Conservation (phyloP, 176 grass and related monocot species). For the Musa acuminata region DNA sequence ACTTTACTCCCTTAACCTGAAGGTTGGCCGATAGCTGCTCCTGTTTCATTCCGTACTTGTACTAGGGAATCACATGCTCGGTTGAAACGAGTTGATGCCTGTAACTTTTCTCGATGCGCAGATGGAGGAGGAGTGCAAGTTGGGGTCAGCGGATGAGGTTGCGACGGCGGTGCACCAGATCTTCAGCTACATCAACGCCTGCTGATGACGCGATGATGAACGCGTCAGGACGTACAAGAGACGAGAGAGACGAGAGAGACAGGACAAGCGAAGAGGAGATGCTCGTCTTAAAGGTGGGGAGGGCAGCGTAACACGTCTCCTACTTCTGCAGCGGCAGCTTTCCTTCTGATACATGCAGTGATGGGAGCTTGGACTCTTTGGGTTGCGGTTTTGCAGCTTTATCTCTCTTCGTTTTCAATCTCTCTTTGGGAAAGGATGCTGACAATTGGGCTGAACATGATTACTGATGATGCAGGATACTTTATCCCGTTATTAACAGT, state of each 20-base stretch:
- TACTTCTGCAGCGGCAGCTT: not conserved
- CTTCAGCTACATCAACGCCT: constrained; percentile 58
- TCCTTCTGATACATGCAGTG: not conserved
- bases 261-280: not conserved
- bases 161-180: constrained; percentile 85
- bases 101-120: constrained; percentile 15
- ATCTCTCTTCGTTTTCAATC: not conserved
- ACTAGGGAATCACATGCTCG: too few relatives aligned
- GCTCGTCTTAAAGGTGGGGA: not conserved
- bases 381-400: constrained; percentile 4
- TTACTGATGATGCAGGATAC: too few relatives aligned
- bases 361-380: not conserved
- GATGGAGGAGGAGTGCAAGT: constrained; percentile 88
- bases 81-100: not conserved
- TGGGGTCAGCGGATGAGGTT: constrained; percentile 86
- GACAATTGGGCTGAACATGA: not conserved
- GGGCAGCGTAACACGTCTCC: not conserved
- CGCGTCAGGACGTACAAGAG: not conserved
- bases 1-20: constrained; percentile 85
- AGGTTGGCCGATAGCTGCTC: constrained; percentile 25
- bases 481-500: too few relatives aligned
- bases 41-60: too few relatives aligned
- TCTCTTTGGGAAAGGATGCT: not conserved
- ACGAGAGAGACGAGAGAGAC: not conserved
- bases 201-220: constrained; percentile 26